Evolutionary conservation across 257 asterid species (phyloP).

Genomic region (Penstemon davidsonii): DNA sequence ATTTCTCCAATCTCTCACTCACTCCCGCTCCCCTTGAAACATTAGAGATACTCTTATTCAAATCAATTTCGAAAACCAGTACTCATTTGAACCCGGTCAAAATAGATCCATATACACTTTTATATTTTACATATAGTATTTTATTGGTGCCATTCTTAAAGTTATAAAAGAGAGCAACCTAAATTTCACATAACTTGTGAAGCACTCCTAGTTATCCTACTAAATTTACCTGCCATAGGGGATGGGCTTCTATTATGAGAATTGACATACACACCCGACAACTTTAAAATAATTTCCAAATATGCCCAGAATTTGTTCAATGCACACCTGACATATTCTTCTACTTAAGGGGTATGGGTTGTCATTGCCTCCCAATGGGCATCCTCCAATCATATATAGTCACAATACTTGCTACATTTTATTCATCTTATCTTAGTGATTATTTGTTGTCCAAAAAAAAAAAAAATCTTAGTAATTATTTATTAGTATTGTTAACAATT

Average conservation of each 20-base stretch:
- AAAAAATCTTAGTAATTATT: too few relatives aligned
- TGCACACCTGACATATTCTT: background rate
- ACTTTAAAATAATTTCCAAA: conserved; percentile 1
- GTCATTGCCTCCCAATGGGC: background rate
- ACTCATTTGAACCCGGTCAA: too few relatives aligned
- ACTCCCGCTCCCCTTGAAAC: too few relatives aligned
- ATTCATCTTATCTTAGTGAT: too few relatives aligned
- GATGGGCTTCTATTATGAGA: background rate
- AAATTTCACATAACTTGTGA: background rate
- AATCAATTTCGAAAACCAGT: too few relatives aligned
- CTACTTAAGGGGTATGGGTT: background rate
- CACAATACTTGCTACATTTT: background rate
- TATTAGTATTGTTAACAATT: too few relatives aligned
- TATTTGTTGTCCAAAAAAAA: background rate
- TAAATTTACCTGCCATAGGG: background rate
- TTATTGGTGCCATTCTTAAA: too few relatives aligned
- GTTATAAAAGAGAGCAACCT: background rate
- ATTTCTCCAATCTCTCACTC: too few relatives aligned
- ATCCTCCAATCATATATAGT: background rate
- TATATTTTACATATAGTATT: too few relatives aligned
- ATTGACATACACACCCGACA: conserved; percentile 6
- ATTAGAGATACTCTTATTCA: too few relatives aligned
- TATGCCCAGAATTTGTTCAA: conserved; percentile 16
- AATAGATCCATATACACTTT: too few relatives aligned
- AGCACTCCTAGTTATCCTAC: background rate